Conservation (phyloP, 2,329 filamentous ascomycete genomes). For the Geosmithia putterillii region DNA sequence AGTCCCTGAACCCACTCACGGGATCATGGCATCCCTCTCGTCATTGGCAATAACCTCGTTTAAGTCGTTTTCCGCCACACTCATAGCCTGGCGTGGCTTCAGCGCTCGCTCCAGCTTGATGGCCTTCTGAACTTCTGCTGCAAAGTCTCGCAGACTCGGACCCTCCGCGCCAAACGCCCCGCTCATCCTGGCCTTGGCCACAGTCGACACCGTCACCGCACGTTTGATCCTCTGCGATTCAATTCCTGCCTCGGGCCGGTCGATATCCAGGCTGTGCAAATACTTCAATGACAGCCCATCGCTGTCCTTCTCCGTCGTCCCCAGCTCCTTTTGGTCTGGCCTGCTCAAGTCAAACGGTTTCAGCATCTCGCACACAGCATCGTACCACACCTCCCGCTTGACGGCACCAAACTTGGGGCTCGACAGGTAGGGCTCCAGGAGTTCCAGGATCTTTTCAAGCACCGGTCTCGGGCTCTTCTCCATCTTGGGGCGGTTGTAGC, state of each 20-base stretch:
- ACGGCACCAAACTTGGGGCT: conserved; percentile 25
- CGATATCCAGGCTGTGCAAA: conserved; percentile 32
- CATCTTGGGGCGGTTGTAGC: conserved; percentile 31
- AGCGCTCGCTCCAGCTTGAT: conserved; percentile 26
- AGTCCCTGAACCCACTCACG: neutral
- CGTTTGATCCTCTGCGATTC: conserved; percentile 38
- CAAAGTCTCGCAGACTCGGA: conserved; percentile 15
- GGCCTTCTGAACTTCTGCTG: conserved; percentile 19
- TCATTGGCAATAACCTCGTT: neutral
- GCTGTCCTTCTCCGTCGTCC: conserved; percentile 7
- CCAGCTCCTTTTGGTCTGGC: neutral
- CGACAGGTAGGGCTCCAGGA: conserved; percentile 26
- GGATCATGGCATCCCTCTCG: neutral
- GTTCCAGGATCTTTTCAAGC: conserved; percentile 24
- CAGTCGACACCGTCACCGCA: conserved; percentile 29
- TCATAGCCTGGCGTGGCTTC: conserved; percentile 31
- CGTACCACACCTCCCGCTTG: conserved; percentile 40
- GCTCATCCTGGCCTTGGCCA: conserved; percentile 26
- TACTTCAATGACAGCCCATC: conserved; percentile 19
- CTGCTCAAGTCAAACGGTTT: conserved; percentile 2
- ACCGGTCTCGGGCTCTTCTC: conserved; percentile 20
- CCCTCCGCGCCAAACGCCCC: conserved; percentile 25
- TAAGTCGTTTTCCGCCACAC: conserved; percentile 7
- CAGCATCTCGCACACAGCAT: conserved; percentile 33
- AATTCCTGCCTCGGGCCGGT: conserved; percentile 31